Conservation (phyloP, 148 eudicot genomes). For the Persicaria tinctoria region DNA sequence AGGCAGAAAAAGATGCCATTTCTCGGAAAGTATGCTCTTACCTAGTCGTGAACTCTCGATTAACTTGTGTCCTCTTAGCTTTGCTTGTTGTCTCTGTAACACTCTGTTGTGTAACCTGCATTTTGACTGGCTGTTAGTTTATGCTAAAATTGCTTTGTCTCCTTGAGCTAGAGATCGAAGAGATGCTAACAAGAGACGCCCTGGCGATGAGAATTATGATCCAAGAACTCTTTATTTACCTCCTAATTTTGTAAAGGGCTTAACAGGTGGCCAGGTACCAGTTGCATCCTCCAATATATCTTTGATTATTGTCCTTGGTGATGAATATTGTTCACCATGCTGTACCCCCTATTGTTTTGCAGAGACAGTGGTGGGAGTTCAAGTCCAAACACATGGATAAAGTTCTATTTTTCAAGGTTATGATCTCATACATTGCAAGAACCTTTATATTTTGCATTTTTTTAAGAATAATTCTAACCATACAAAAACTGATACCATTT, state of each 20-base stretch:
- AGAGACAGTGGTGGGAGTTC: slow-evolving; percentile 99
- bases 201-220: slow-evolving; percentile 73
- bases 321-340: slow-evolving; percentile 10
- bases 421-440: slow-evolving; percentile 2
- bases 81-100: neutral
- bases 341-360: slow-evolving; percentile 17
- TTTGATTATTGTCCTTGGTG: neutral
- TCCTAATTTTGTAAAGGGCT: slow-evolving; percentile 54
- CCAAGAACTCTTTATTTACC: slow-evolving; percentile 83
- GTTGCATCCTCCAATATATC: neutral
- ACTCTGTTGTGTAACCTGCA: neutral
- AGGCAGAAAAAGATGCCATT: slow-evolving; percentile 64
- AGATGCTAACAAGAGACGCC: slow-evolving; percentile 69
- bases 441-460: slow-evolving; percentile 2
- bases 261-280: slow-evolving; percentile 77
- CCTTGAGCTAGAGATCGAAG: slow-evolving; percentile 48
- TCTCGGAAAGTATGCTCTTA: slow-evolving; percentile 68
- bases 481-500: slow-evolving; percentile 4
- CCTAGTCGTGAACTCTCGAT: neutral
- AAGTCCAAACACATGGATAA: slow-evolving; percentile 98
- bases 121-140: neutral
- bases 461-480: neutral
- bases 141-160: neutral
- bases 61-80: neutral
- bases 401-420: slow-evolving; percentile 97